Evolutionary conservation across 2,329 filamentous ascomycete genomes (phyloP), one percentile per base, ranked within the genome.

Genomic region (Botrytis deweyae): DNA sequence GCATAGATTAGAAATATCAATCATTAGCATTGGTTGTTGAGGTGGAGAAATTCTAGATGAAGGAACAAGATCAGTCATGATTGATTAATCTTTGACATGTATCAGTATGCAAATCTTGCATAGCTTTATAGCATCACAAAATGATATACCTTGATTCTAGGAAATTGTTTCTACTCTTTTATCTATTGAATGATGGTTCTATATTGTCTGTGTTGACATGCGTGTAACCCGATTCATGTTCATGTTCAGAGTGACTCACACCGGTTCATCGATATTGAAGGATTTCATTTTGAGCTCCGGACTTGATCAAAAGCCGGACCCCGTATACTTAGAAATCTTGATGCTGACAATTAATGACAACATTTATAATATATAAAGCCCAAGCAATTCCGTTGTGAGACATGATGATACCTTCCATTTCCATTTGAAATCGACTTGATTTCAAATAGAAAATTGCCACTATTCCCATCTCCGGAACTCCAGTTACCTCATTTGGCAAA

Each of bases 1-100:
- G 86, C 88, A 82, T 92, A 91, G 86, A 76, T 78, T 74, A 66
- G 74, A 61, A 61, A 29, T 61, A 44, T 55, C 58, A 49, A 63
- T 61, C 36, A 61, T 52, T 33, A 55, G 66, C 58, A 29, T 69
- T 58, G 46, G 16, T 55, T 55, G 58, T 73, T 25, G 49, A 73
- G 63, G 38, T 63, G 65, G 55, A 71, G 29, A 73, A 62, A 52
- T 69, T 67, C 68, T 42, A 70, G 58, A 65, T 61, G 62, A 66
- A 66, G 61, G 55, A 42, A 33, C 36, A 68, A 62, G 58, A 61
- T 72, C 59, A 70, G 29, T 29, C 66, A 59, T 52, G 67, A 49
- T 68, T 61, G 49, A 68, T 49, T 72, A 65, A 44, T 40, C 61
- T 46, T 58, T 33, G n/a, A 63, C n/a, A 72, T 72, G 40, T 63